A percentile compares a stretch with the other conserved stretches of the same genome.
Evolutionary conservation across 192 early-diverging fungal genomes (phyloP).

Genomic region (Radiomyces spectabilis): DNA sequence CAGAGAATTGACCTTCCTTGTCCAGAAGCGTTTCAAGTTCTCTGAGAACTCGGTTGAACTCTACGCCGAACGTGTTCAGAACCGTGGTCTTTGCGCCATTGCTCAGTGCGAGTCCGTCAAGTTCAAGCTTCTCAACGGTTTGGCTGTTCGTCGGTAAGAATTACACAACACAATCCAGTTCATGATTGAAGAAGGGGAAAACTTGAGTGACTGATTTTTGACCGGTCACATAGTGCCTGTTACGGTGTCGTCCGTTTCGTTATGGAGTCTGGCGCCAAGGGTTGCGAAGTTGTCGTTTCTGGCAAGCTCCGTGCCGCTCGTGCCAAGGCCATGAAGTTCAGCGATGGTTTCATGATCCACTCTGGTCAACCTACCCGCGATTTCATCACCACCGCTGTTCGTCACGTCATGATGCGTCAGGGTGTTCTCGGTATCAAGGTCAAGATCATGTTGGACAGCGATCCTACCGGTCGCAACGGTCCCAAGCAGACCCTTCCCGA

Average conservation of each 20-base stretch:
- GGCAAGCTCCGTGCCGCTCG: conserved; percentile 99
- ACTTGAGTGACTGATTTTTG: no score
- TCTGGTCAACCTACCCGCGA: conserved; percentile 96
- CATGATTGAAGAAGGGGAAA: no score
- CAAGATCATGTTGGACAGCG: conserved; percentile 97
- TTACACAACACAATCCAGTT: no score
- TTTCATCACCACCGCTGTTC: conserved; percentile 92
- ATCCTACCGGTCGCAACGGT: conserved; percentile 88
- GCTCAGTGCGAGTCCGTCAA: conserved; percentile 98
- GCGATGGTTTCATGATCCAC: conserved; percentile 99
- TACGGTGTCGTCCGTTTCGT: conserved; percentile 98
- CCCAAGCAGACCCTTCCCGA: conserved; percentile 96
- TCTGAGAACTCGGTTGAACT: conserved; percentile 97
- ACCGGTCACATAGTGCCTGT: no score
- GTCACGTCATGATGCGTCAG: conserved; percentile 97
- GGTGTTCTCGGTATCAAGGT: conserved; percentile 99
- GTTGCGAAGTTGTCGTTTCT: conserved; percentile 97
- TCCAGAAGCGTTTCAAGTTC: conserved; percentile 99
- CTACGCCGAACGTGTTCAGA: conserved; percentile 95
- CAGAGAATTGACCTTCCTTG: conserved; percentile 93
- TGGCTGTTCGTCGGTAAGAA: conserved; percentile 95
- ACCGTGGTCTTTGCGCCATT: conserved; percentile 96
- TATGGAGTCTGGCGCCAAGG: conserved; percentile 99
- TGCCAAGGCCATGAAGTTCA: conserved; percentile 99
- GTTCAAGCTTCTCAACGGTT: conserved; percentile 95